Evolutionary conservation across 441 rosid genomes (phyloP).

Genomic region (Adansonia gregorii): DNA sequence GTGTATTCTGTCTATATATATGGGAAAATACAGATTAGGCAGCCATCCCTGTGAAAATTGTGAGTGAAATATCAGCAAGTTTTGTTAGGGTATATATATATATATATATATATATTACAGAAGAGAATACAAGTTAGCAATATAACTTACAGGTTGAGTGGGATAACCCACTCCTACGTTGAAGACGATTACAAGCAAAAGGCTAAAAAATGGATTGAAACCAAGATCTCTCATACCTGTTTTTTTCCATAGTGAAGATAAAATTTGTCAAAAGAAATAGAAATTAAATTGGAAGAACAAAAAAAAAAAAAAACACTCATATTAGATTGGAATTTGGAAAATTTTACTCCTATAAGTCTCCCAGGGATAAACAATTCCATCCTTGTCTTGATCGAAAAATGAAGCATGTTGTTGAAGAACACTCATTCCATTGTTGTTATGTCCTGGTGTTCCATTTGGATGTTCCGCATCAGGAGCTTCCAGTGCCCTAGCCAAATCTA

Average conservation of each 20-base stretch:
- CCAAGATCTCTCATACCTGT: constrained; percentile 63
- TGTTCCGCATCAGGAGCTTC: constrained; percentile 63
- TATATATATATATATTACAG: no score
- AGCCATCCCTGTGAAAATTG: constrained; percentile 60
- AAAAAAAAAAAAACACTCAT: no score
- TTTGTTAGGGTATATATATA: neutral
- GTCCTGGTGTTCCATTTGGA: constrained; percentile 66
- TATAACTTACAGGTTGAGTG: constrained; percentile 58
- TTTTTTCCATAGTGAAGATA: neutral
- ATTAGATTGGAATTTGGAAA: neutral
- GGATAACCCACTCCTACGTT: constrained; percentile 55
- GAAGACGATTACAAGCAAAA: constrained; percentile 46
- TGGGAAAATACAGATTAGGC: constrained; percentile 67
- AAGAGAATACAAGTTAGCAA: neutral
- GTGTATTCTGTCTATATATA: constrained; percentile 72
- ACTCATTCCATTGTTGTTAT: constrained; percentile 47
- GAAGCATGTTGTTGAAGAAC: constrained; percentile 89
- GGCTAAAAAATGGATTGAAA: constrained; percentile 52
- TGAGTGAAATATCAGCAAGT: neutral
- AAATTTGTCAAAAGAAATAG: neutral
- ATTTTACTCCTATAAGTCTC: constrained; percentile 66
- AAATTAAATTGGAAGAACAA: neutral
- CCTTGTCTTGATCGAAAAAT: constrained; percentile 65
- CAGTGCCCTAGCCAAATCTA: constrained; percentile 78
- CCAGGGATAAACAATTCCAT: constrained; percentile 82